These are phyloP conservation scores for Phyllosticta citribraziliensis DNA, from an alignment of 2,329 filamentous ascomycete genomes.

Conservation along the genomic window DNA sequence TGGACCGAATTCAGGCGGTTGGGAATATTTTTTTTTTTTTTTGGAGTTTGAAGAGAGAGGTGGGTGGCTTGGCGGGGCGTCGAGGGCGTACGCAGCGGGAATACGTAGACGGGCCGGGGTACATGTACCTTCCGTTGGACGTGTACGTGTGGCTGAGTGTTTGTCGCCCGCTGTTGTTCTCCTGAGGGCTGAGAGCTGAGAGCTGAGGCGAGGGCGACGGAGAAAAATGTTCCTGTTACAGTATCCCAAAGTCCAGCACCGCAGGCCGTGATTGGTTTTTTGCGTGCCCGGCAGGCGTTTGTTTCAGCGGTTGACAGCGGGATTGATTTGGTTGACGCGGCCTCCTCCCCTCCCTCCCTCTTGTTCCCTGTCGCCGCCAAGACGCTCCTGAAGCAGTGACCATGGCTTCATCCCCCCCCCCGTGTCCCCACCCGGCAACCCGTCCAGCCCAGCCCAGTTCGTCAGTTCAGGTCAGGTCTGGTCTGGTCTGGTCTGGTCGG, in stretches of 20 bases:
- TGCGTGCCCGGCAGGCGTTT: too few species aligned
- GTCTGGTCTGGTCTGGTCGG: too few species aligned
- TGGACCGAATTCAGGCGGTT: background rate
- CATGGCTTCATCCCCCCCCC: too few species aligned
- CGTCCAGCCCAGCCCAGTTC: background rate
- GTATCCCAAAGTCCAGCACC: too few species aligned
- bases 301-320: too few species aligned
- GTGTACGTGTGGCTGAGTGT: background rate
- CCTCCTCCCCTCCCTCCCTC: background rate
- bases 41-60: background rate
- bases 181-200: too few species aligned
- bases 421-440: background rate
- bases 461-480: too few species aligned
- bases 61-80: background rate
- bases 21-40: background rate
- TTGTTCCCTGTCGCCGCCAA: background rate
- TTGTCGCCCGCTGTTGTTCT: too few species aligned
- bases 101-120: background rate
- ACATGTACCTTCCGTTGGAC: too few species aligned
- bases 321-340: constrained; percentile 3
- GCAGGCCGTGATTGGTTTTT: too few species aligned
- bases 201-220: too few species aligned
- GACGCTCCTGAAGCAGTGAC: background rate
- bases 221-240: too few species aligned
- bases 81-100: background rate